Evolutionary conservation across 164 flowering plant species (phyloP).

Genomic region (Stephania yunnanensis): DNA sequence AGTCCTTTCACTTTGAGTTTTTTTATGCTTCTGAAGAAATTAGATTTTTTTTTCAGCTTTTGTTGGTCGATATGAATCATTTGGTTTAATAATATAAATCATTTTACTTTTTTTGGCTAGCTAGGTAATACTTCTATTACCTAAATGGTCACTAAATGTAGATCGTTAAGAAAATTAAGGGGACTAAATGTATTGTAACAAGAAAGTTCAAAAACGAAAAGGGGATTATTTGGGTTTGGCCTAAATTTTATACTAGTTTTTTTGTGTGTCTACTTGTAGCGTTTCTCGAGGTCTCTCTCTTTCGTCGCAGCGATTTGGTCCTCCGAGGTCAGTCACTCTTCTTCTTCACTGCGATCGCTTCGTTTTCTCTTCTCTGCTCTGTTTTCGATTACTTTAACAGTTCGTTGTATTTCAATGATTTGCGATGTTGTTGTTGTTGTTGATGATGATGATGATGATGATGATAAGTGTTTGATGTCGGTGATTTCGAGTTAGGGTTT

Average conservation of each 20-base stretch:
- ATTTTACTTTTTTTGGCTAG: no score
- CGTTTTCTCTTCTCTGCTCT: background rate
- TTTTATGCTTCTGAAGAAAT: no score
- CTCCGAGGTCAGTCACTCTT: background rate
- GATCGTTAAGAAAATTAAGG: no score
- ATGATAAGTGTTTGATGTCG: background rate
- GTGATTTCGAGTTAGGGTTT: background rate
- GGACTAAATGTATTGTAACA: no score
- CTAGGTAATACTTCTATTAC: no score
- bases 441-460: no score
- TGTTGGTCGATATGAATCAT: no score
- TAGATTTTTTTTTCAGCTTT: no score
- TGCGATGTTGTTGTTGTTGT: background rate
- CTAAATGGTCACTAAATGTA: no score
- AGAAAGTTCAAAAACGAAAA: no score
- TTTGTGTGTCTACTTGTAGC: background rate
- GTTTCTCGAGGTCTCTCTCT: background rate
- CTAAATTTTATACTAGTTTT: background rate
- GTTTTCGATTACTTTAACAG: background rate
- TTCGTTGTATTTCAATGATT: background rate
- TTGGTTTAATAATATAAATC: no score
- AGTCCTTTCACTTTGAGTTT: no score
- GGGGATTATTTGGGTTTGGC: background rate
- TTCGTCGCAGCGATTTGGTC: background rate
- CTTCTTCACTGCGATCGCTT: background rate